Evolutionary conservation across 495 filamentous ascomycete genomes (phyloP).

Genomic region (Xylaria telfairii): DNA sequence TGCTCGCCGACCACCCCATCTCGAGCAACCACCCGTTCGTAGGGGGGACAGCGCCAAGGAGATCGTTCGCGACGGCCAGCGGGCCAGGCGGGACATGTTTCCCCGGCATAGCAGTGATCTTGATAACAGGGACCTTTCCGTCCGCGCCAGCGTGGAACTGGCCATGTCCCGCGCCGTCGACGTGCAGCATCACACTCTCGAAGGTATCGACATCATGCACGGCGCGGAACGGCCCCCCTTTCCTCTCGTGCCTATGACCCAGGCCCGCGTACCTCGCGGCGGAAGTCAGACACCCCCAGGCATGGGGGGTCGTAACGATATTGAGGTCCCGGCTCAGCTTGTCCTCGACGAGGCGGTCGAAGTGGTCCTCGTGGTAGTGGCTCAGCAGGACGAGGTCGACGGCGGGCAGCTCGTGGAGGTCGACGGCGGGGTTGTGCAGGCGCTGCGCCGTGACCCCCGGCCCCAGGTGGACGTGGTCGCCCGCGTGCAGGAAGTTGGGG

Average conservation of each 20-base stretch:
- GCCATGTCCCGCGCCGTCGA: constrained; percentile 36
- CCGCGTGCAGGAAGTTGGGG: constrained; percentile 73
- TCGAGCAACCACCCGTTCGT: constrained; percentile 78
- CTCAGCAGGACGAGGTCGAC: constrained; percentile 67
- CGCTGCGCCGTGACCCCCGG: constrained; percentile 63
- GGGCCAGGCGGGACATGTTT: constrained; percentile 67
- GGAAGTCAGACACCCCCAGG: constrained; percentile 56
- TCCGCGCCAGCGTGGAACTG: constrained; percentile 20
- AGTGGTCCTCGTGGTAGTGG: constrained; percentile 73
- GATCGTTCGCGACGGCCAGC: constrained; percentile 59
- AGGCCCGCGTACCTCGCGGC: not conserved
- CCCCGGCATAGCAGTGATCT: constrained; percentile 72
- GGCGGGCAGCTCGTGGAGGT: constrained; percentile 64
- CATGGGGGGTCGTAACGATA: constrained; percentile 72
- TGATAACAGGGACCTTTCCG: constrained; percentile 48
- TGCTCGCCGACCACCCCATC: constrained; percentile 53
- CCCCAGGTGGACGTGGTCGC: constrained; percentile 71
- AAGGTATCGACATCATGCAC: constrained; percentile 64
- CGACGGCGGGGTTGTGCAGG: constrained; percentile 64
- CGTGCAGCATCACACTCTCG: constrained; percentile 57
- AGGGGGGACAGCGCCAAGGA: constrained; percentile 68
- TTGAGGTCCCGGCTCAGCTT: constrained; percentile 62
- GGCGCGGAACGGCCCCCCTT: constrained; percentile 50
- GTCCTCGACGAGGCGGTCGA: constrained; percentile 67
- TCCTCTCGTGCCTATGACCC: not conserved